Conservation (phyloP, 108 stramenopile species). For the Skeletonema marinoi region DNA sequence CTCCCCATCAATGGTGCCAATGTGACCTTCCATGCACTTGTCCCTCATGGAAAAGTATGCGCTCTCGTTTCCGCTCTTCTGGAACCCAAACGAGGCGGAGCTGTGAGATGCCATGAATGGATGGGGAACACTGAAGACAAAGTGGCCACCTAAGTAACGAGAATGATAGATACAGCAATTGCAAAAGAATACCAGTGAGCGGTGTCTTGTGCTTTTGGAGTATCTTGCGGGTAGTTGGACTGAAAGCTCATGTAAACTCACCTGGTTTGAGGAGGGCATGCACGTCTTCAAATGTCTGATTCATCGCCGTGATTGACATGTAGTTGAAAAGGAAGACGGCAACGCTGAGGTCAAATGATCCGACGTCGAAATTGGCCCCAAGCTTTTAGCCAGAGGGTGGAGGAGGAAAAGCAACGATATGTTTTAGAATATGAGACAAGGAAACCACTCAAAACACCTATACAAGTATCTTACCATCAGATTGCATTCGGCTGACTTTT, state of each 20-base stretch:
- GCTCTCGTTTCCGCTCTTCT: not conserved
- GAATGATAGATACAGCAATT: not conserved
- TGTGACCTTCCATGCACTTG: not conserved
- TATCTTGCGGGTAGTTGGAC: not conserved
- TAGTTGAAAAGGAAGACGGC: constrained; percentile 14
- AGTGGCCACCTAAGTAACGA: constrained; percentile 1
- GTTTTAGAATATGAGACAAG: too few species aligned
- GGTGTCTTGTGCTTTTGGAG: too few species aligned
- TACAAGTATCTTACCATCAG: too few species aligned
- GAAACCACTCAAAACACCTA: too few species aligned
- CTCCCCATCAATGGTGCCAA: not conserved
- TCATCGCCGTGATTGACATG: constrained; percentile 4
- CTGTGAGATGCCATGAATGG: constrained; percentile 2
- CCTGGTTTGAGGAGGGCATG: too few species aligned
- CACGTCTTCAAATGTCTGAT: too few species aligned
- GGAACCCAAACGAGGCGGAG: not conserved
- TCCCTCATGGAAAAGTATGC: constrained; percentile 3
- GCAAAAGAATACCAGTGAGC: too few species aligned
- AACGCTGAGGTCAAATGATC: constrained; percentile 1
- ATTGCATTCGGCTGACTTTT: too few species aligned
- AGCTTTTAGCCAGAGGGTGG: too few species aligned
- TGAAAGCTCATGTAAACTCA: not conserved
- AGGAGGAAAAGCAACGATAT: too few species aligned
- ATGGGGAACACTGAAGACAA: constrained; percentile 15
- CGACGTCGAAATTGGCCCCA: not conserved